phyloP scores from a whole-genome alignment of 306 rosid genomes.

The Vigna radiata region DNA sequence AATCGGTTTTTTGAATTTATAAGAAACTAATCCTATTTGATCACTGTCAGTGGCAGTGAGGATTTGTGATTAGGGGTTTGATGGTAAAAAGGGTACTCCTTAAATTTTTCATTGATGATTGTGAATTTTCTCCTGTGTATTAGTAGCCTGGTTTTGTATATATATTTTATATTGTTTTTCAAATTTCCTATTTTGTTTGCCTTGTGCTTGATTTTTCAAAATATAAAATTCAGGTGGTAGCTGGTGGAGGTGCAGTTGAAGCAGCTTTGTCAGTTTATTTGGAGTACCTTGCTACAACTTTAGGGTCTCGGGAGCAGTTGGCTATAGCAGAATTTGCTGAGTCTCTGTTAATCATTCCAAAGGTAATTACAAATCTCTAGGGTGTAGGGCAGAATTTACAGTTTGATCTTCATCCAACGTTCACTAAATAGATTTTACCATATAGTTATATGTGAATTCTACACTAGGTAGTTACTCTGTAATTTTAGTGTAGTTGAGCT shows the following conservation, averaged over 20 bases:
- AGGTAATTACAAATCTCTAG: conserved; percentile 50
- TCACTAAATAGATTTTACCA: conserved; percentile 1
- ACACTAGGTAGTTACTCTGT: not conserved
- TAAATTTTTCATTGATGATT: not conserved
- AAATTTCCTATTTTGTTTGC: conserved; percentile 13
- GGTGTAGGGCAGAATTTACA: not conserved
- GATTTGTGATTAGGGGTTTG: conserved; percentile 16
- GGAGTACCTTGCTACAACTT: conserved; percentile 94
- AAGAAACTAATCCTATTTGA: not conserved
- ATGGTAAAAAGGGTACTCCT: not conserved
- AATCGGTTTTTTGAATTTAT: too few relatives aligned
- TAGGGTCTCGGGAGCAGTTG: conserved; percentile 98
- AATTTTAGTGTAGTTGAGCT: not conserved
- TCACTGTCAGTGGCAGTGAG: not conserved
- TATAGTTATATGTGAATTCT: not conserved
- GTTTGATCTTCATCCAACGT: conserved; percentile 14
- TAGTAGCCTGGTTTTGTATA: not conserved
- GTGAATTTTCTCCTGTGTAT: not conserved
- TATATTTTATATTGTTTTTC: not conserved
- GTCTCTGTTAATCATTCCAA: conserved; percentile 85
- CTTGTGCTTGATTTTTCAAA: not conserved
- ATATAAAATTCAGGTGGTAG: conserved; percentile 73
- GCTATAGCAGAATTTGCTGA: conserved; percentile 99
- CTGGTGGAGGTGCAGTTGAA: conserved; percentile 99
- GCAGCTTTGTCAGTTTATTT: conserved; percentile 90